Evolutionary conservation across 2,329 filamentous ascomycete genomes (phyloP), one percentile per base, ranked within the genome.

Genomic region (Scolecobasidium constrictum): DNA sequence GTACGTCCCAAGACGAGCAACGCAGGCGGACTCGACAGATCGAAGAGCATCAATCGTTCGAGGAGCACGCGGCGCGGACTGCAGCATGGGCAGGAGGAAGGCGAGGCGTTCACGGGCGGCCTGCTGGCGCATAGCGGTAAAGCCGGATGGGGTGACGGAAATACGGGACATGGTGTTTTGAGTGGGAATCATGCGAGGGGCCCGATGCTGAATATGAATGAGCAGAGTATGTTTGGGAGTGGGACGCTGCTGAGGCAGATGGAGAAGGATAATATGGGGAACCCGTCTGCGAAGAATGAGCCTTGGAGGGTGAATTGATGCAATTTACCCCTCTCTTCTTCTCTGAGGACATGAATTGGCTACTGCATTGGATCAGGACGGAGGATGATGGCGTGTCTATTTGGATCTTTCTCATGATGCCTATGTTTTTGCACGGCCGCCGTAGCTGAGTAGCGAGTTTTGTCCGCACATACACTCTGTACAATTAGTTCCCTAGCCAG

Each of bases 241-340:
- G 68, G 63, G 18, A 74, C 69, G 50, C 58, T 74, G 42, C 61
- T 72, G 12, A 65, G 69, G 38, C 58, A 60, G 44, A 52, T 61
- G 15, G 59, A 65, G 15, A n/a, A 7, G n/a, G 9, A 31, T 7
- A 31, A 31, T n/a, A 9, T 31, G 26, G 26, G 26, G 9, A 31
- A 31, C n/a, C 26, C 26, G n/a, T n/a, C n/a, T n/a, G n/a, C n/a
- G n/a, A n/a, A n/a, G n/a, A n/a, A n/a, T n/a, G n/a, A n/a, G n/a
- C n/a, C n/a, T n/a, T n/a, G n/a, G n/a, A n/a, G n/a, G n/a, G n/a
- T n/a, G n/a, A n/a, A n/a, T n/a, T n/a, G n/a, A n/a, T n/a, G n/a
- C n/a, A n/a, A n/a, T n/a, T n/a, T n/a, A n/a, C n/a, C n/a, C n/a
- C n/a, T n/a, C n/a, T n/a, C n/a, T n/a, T n/a, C n/a, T n/a, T n/a